Percentiles rank a stretch among this genome's conserved stretches.
These are phyloP conservation scores for Dipteronia dyeriana DNA, from an alignment of 345 rosid species.

Conservation along the genomic window DNA sequence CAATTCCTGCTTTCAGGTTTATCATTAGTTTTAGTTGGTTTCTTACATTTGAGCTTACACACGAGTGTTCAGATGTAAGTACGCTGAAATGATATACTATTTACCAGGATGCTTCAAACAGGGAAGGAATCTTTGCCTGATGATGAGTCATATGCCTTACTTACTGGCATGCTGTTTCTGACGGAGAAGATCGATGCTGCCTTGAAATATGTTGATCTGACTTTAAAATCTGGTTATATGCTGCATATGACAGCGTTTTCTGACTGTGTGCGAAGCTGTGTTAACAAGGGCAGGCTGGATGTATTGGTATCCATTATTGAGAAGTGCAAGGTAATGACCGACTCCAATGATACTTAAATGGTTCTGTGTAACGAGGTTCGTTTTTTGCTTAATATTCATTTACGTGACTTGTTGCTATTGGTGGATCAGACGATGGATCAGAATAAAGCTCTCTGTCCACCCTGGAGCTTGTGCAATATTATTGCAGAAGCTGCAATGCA, in stretches of 20 bases:
- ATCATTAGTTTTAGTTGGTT: constrained; percentile 5
- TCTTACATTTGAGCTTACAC: background rate
- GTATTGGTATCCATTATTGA: constrained; percentile 70
- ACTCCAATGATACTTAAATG: constrained; percentile 11
- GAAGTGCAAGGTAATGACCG: constrained; percentile 79
- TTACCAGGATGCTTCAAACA: constrained; percentile 78
- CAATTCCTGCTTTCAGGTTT: background rate
- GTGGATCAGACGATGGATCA: constrained; percentile 64
- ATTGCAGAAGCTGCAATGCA: constrained; percentile 75
- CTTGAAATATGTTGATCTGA: constrained; percentile 58
- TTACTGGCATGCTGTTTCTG: constrained; percentile 57
- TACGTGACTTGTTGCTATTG: constrained; percentile 25
- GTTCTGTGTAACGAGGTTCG: constrained; percentile 5
- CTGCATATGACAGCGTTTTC: constrained; percentile 56
- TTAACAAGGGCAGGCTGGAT: constrained; percentile 57
- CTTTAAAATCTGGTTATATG: constrained; percentile 59
- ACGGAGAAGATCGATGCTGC: constrained; percentile 58
- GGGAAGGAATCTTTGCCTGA: constrained; percentile 81
- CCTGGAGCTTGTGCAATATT: constrained; percentile 64
- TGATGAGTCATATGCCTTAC: constrained; percentile 77
- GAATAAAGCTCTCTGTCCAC: constrained; percentile 82
- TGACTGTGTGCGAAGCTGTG: constrained; percentile 60
- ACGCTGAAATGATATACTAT: constrained; percentile 6
- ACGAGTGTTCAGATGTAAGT: background rate
- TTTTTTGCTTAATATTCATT: constrained; percentile 8